phyloP scores from a whole-genome alignment of 805 yeast species.

The Yamadazyma insecticola region DNA sequence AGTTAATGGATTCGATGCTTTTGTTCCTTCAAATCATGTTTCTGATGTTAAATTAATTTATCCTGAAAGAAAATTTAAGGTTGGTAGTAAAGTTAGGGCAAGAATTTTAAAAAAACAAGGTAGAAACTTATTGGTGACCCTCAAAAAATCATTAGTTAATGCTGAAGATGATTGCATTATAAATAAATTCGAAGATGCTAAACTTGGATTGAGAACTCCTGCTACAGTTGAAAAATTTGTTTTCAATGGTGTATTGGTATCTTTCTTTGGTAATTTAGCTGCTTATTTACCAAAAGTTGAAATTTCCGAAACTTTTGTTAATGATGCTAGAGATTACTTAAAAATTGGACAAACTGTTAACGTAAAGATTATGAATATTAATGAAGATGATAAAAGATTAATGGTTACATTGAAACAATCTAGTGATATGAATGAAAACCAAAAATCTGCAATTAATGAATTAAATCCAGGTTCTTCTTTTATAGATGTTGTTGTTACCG shows the following conservation, averaged over 20 bases:
- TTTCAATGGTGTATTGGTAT: constrained; percentile 74
- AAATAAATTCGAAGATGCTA: constrained; percentile 32
- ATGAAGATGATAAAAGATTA: constrained; percentile 49
- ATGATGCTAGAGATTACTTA: constrained; percentile 71
- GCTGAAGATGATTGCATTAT: constrained; percentile 53
- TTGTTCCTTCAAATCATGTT: constrained; percentile 70
- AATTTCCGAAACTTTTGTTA: constrained; percentile 83
- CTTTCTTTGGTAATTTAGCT: constrained; percentile 72
- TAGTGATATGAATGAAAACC: constrained; percentile 44
- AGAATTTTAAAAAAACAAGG: constrained; percentile 57
- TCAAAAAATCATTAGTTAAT: constrained; percentile 80
- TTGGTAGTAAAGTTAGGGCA: constrained; percentile 75
- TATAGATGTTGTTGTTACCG: constrained; percentile 56
- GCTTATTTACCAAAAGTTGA: constrained; percentile 86
- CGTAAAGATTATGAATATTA: constrained; percentile 60
- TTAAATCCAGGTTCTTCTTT: constrained; percentile 61
- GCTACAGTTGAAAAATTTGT: constrained; percentile 73
- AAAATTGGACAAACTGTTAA: constrained; percentile 77
- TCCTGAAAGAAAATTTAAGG: constrained; percentile 89
- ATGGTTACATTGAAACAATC: constrained; percentile 73
- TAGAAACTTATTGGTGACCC: constrained; percentile 54
- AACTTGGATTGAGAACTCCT: constrained; percentile 48
- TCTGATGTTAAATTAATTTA: constrained; percentile 79
- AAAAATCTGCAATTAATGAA: constrained; percentile 39
- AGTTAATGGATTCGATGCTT: constrained; percentile 64